A percentile compares a stretch with the other conserved stretches of the same genome.
Conservation (phyloP, 805 yeast genomes). For the Saccharomyces eubayanus region DNA sequence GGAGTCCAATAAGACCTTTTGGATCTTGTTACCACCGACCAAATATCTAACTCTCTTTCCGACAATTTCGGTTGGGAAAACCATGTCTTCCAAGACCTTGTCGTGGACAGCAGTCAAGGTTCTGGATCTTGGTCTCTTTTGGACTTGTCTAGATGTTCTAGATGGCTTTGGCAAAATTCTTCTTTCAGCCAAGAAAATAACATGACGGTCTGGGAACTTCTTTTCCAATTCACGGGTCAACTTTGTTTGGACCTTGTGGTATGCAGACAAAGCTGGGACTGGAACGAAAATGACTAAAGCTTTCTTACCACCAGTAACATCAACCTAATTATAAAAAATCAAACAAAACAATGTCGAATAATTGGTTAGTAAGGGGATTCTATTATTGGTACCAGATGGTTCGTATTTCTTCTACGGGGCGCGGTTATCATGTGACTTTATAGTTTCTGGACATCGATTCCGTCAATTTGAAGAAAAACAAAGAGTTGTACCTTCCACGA, state of each 20-base stretch:
- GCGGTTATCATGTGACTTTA: background rate
- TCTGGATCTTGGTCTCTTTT: conserved; percentile 99
- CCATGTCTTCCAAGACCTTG: conserved; percentile 96
- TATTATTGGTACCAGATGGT: background rate
- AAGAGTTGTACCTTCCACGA: background rate
- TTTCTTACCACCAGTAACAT: conserved; percentile 96
- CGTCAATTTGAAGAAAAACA: background rate
- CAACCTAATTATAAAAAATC: conserved; percentile 42
- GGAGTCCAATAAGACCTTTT: conserved; percentile 94
- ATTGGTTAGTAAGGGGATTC: conserved; percentile 11
- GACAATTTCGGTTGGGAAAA: conserved; percentile 97
- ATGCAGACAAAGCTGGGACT: conserved; percentile 82
- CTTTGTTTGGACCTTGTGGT: conserved; percentile 96
- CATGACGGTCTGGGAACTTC: conserved; percentile 99
- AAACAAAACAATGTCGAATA: conserved; percentile 6
- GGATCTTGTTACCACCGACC: conserved; percentile 97
- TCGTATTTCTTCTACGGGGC: background rate
- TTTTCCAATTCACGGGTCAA: conserved; percentile 99
- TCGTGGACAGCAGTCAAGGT: conserved; percentile 98
- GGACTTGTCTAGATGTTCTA: conserved; percentile 85
- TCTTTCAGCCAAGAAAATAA: conserved; percentile 98
- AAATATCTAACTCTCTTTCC: conserved; percentile 99
- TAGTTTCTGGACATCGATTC: background rate
- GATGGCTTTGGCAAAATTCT: conserved; percentile 99
- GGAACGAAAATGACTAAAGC: conserved; percentile 98